Conservation (phyloP, 2,329 filamentous ascomycete species). For the Lachnellula hyalina region DNA sequence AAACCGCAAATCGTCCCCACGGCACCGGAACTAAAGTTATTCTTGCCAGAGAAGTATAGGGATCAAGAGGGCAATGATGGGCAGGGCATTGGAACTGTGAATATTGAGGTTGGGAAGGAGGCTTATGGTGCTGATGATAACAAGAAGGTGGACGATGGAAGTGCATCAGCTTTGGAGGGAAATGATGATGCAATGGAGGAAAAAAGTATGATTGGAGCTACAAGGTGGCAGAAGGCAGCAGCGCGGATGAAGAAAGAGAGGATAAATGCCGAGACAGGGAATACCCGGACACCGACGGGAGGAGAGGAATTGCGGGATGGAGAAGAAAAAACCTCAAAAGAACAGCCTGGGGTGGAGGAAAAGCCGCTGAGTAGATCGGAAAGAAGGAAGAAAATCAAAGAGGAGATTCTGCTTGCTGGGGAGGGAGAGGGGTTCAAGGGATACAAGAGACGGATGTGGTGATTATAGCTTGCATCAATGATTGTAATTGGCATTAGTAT, state of each 20-base stretch:
- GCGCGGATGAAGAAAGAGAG: conserved; percentile 15
- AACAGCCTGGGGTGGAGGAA: conserved; percentile 3
- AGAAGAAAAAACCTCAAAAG: conserved; percentile 29
- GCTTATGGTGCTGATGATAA: background rate
- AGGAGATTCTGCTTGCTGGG: conserved; percentile 42
- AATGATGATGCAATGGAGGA: conserved; percentile 1
- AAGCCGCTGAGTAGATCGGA: conserved; percentile 25
- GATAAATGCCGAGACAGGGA: background rate
- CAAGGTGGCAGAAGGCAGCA: conserved; percentile 21
- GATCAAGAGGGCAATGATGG: conserved; percentile 9
- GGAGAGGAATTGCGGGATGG: conserved; percentile 34
- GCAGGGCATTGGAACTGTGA: conserved; percentile 1
- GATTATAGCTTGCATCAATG: background rate
- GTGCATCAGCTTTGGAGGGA: background rate
- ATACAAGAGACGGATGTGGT: conserved; percentile 47
- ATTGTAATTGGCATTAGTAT: background rate
- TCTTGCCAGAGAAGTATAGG: conserved; percentile 20
- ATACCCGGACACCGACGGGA: conserved; percentile 34
- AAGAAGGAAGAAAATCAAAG: conserved; percentile 52
- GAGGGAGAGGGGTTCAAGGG: conserved; percentile 38
- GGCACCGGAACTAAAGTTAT: conserved; percentile 13
- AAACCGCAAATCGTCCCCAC: conserved; percentile 23
- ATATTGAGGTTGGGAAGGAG: conserved; percentile 7
- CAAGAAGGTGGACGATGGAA: background rate
- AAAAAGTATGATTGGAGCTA: conserved; percentile 20